Evolutionary conservation across 306 rosid genomes (phyloP), one percentile per base, ranked within the genome.

Genomic region (Fragaria vesca): DNA sequence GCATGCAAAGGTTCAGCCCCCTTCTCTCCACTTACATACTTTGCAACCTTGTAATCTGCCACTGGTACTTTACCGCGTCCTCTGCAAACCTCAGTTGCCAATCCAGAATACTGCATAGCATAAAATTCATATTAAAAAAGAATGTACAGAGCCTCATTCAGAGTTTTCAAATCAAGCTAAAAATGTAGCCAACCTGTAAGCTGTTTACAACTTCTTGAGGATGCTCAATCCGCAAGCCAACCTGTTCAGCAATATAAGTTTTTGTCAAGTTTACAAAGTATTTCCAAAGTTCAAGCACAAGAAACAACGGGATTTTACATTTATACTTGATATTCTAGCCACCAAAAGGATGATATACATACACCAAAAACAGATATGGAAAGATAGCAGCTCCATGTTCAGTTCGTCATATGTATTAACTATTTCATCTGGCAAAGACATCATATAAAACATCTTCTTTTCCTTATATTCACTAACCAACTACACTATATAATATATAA

Each of bases 61-160:
- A 95, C 98, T 5, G 97, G 98, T 62, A 89, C 90, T 88, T 85
- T 95, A 72, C 98, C 97, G 77, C 93, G 97, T 55, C 98, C 98
- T 74, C 78, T 87, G 55, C 69, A 75, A 78, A 95, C 93, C 86
- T 92, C 97, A 40, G 93, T 81, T 76, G 97, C 97, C 90, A 95
- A 83, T 77, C 85, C 88, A 79, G 93, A 85, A 87, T 95, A 95
- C 98, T 95, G 66, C 82, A 87, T 55, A 9, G 73, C 6, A 12
- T 21, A 58, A 16, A 15, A 66, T 5, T 24, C 18, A 21, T 17
- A 62, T 17, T 12, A n/a, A 12, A 32, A 60, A 15, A 69, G 20
- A 61, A 32, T 43, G 57, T 9, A n/a, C 75, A 45, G 10, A 43
- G 54, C 12, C 21, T 0, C 63, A 51, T 12, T 71, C 48, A 60